Evolutionary conservation across 2,329 filamentous ascomycete genomes (phyloP), one percentile per base, ranked within the genome.

Genomic region (Xylariaceae sp.): DNA sequence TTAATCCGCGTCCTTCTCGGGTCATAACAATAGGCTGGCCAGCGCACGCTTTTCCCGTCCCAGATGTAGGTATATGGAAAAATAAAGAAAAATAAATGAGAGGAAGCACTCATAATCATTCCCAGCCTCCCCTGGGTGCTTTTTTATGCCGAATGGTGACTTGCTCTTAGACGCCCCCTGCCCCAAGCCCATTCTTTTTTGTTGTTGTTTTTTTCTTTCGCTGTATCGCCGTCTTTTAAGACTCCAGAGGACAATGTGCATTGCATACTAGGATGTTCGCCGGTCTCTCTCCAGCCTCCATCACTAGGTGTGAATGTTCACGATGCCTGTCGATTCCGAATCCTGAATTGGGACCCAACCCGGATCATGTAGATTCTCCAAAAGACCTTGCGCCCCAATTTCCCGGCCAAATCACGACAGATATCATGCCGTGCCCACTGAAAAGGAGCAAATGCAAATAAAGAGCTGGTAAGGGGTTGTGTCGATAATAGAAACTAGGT

Each of bases 391-490:
- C 30, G 10, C 15, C 18, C 54, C 37, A 2, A 7, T 18, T 42
- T 51, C 23, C 5, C 42, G 35, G 34, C 18, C n/a, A 51, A 55
- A 9, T 42, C 37, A 42, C 37, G 11, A 42, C 37, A 37, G 37
- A 17, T 18, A 17, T 45, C 37, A 45, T 23, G 35, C 10, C 23
- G 34, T 30, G 30, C 50, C n/a, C 6, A 34, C 13, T 35, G 51
- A 44, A 5, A 51, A 49, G 13, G 53, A 53, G 15, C 45, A 34
- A 44, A 54, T 60, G 58, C 48, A 42, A 58, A 44, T 45, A 51
- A 11, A 58, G 56, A 51, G 47, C 59, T 55, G 61, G 44, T 64
- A 61, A 62, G 56, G 60, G 57, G 64, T 64, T 65, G 61, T 64
- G 59, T 64, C 55, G 58, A 64, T 58, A 60, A 53, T 65, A 64